phyloP scores from a whole-genome alignment of 1,139 yeast species.

The Yamadazyma spencermartinsiae region DNA sequence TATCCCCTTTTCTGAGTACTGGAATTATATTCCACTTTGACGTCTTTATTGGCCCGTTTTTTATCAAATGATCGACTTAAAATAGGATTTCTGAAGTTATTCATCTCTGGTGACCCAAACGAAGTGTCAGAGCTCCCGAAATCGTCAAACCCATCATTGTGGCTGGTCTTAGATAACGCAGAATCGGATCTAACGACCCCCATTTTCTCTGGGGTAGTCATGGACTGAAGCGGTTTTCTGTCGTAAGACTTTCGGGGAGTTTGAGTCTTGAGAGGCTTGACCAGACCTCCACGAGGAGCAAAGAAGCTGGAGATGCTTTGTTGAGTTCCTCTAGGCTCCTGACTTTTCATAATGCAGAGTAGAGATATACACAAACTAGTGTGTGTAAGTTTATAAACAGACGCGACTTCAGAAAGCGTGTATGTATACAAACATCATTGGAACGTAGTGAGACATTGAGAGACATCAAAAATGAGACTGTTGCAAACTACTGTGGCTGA shows the following conservation, averaged over 20 bases:
- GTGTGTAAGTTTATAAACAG: too few species aligned
- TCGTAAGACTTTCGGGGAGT: neutral
- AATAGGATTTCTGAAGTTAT: constrained; percentile 26
- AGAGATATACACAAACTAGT: constrained; percentile 1
- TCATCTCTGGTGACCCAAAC: constrained; percentile 31
- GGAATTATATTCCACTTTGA: constrained; percentile 2
- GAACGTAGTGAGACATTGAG: too few species aligned
- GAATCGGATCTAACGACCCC: constrained; percentile 22
- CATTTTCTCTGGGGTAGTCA: constrained; percentile 21
- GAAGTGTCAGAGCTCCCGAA: constrained; percentile 29
- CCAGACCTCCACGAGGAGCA: constrained; percentile 6
- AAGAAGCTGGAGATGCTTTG: constrained; percentile 23
- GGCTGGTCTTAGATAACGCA: constrained; percentile 18
- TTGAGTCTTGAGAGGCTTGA: constrained; percentile 1
- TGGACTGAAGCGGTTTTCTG: constrained; percentile 2
- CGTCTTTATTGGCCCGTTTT: neutral
- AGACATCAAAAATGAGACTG: too few species aligned
- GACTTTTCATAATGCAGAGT: constrained; percentile 1
- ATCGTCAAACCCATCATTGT: constrained; percentile 28
- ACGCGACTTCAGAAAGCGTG: too few species aligned
- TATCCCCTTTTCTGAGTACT: constrained; percentile 5
- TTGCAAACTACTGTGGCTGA: too few species aligned
- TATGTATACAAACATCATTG: too few species aligned
- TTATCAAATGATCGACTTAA: constrained; percentile 14
- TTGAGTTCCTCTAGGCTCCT: constrained; percentile 10